These are phyloP conservation scores for Tylopilus felleus DNA, from an alignment of 768 basidiomycete genomes.

Conservation along the genomic window DNA sequence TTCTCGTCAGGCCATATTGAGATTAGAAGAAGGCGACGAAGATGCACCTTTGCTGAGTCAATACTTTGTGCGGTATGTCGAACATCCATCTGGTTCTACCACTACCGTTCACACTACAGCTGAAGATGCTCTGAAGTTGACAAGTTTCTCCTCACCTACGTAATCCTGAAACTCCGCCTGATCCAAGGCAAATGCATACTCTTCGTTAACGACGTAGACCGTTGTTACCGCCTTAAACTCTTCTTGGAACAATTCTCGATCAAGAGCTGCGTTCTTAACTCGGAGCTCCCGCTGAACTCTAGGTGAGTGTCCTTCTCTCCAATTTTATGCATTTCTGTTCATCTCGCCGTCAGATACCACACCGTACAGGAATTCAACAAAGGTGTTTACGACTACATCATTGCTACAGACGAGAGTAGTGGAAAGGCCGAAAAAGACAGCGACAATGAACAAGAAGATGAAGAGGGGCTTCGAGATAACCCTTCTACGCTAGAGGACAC, in stretches of 20 bases:
- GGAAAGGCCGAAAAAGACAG: constrained; percentile 48
- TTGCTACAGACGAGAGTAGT: constrained; percentile 91
- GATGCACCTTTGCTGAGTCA: constrained; percentile 79
- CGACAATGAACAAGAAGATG: constrained; percentile 43
- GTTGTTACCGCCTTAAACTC: constrained; percentile 93
- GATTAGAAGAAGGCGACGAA: constrained; percentile 84
- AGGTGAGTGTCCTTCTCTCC: constrained; percentile 41
- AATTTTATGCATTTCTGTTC: neutral
- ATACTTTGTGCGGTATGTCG: constrained; percentile 69
- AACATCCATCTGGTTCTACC: neutral
- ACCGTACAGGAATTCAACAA: constrained; percentile 98
- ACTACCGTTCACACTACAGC: neutral
- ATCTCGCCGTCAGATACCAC: constrained; percentile 63
- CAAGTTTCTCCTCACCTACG: constrained; percentile 95
- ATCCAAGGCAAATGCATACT: constrained; percentile 95
- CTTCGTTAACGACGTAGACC: constrained; percentile 95
- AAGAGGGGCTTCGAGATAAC: constrained; percentile 16
- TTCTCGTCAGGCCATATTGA: constrained; percentile 68
- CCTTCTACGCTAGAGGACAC: constrained; percentile 20
- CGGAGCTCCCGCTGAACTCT: constrained; percentile 92
- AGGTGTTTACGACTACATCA: constrained; percentile 97
- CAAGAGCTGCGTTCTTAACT: constrained; percentile 93
- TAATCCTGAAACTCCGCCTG: constrained; percentile 93
- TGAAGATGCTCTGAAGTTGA: constrained; percentile 85
- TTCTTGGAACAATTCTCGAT: constrained; percentile 98